Conservation (phyloP, 768 basidiomycete species). For the Mycena venus region DNA sequence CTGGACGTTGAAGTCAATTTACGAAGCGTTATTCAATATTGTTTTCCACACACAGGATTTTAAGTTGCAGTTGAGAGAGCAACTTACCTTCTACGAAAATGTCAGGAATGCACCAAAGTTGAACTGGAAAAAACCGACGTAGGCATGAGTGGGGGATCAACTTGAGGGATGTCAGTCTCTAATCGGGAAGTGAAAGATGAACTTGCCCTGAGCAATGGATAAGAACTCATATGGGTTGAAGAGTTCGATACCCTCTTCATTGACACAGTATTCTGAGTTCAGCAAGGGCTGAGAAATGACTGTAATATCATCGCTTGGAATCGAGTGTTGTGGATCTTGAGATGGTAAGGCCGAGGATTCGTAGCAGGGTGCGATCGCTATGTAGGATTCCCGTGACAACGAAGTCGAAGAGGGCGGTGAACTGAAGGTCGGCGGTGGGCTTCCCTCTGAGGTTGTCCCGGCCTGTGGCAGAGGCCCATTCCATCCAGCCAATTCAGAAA, state of each 20-base stretch:
- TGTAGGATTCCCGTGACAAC: too few species aligned
- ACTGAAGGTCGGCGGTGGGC: too few species aligned
- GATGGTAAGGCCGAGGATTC: neutral
- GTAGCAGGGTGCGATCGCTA: too few species aligned
- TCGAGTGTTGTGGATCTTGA: too few species aligned
- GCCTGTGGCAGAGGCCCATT: neutral
- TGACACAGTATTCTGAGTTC: neutral
- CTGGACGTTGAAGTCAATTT: too few species aligned
- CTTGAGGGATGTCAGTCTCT: neutral
- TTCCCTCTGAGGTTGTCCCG: too few species aligned
- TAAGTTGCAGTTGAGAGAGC: too few species aligned
- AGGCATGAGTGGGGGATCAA: neutral
- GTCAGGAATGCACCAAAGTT: neutral
- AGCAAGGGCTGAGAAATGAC: neutral
- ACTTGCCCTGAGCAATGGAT: neutral
- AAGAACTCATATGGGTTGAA: neutral
- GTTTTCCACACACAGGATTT: too few species aligned
- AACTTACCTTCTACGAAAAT: neutral
- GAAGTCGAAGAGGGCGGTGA: too few species aligned
- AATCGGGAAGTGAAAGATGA: neutral
- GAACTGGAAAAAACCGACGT: neutral
- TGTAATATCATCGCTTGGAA: too few species aligned
- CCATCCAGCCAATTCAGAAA: neutral
- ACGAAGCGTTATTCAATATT: too few species aligned
- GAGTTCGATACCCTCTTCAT: neutral